A percentile compares a stretch with the other conserved stretches of the same genome.
These are phyloP conservation scores for Patellifolia procumbens DNA, from an alignment of 179 eudicot species.

Conservation along the genomic window DNA sequence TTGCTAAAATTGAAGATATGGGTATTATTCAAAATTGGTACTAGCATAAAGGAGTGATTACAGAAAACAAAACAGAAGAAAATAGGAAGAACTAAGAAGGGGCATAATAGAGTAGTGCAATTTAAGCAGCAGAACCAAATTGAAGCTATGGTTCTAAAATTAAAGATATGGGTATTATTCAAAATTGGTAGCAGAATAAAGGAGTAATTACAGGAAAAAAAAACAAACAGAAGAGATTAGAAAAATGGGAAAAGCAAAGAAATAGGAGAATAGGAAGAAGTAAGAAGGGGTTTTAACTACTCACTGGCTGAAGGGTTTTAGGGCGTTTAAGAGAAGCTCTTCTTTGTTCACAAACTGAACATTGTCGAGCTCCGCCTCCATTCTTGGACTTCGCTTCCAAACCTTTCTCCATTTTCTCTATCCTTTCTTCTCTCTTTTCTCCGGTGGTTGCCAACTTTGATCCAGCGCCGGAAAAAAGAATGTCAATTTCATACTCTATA, in stretches of 20 bases:
- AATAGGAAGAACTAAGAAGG: no score
- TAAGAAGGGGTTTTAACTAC: no score
- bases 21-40: background rate
- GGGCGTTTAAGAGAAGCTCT: slow-evolving; percentile 86
- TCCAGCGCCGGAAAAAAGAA: no score
- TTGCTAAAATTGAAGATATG: background rate
- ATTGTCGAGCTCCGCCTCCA: slow-evolving; percentile 40
- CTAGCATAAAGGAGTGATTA: background rate
- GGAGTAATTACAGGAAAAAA: background rate
- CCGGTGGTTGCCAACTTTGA: no score
- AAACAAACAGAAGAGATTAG: background rate
- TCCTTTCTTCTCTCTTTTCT: no score
- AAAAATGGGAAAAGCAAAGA: background rate
- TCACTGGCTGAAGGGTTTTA: slow-evolving; percentile 92
- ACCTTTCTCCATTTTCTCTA: no score
- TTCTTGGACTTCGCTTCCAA: slow-evolving; percentile 32
- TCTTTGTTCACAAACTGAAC: slow-evolving; percentile 57
- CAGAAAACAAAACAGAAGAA: background rate
- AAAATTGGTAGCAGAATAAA: background rate
- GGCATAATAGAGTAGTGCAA: background rate
- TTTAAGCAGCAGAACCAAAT: no score
- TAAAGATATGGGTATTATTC: no score
- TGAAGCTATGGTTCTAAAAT: background rate
- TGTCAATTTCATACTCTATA: no score
- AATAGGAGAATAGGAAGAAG: background rate